Evolutionary conservation across 1,139 yeast genomes (phyloP), one percentile per base, ranked within the genome.

Genomic region (Debaryomyces subglobosus): DNA sequence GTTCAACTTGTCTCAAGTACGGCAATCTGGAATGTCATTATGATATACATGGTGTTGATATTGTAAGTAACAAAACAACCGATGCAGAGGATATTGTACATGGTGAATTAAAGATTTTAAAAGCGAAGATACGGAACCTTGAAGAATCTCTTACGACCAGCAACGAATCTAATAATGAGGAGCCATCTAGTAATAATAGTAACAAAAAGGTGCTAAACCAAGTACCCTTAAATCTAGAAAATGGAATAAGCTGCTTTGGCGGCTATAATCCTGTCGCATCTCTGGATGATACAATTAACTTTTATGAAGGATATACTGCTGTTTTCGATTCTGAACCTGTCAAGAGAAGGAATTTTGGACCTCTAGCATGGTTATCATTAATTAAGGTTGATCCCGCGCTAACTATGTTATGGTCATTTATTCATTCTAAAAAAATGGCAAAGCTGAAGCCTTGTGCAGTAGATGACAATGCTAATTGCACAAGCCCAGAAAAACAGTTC

Each of bases 1-100:
- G 80, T 49, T 62, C 73, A 10, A 67, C 74, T 9, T 75, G 80
- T 55, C 64, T 64, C 43, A 72, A 69, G 52, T 71, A 70, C 49
- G 65, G 69, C 34, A 67, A 64, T 41, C 51, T 57, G n/a, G 61
- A 62, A 12, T 63, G 77, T 53, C 53, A 50, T n/a, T 64, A 64
- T 51, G 54, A 37, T 41, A 40, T 32, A 16, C 38, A 44, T 23
- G 40, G 39, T 27, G 43, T 21, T 35, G 47, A 46, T 34, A 38
- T 20, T 21, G 45, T 39, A 15, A 18, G 29, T 16, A 32, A 23
- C n/a, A 21, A 20, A 21, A 15, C 10, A n/a, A 13, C 4, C 16
- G 30, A 45, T 7, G 41, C 39, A 30, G 53, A 46, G 18, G 47
- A 16, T n/a, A 39, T 39, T 18, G 45, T 43, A 13, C 48, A 51